Evolutionary conservation across 176 grass and related monocot species (phyloP), one percentile per base, ranked within the genome.

Genomic region (Zizania latifolia): DNA sequence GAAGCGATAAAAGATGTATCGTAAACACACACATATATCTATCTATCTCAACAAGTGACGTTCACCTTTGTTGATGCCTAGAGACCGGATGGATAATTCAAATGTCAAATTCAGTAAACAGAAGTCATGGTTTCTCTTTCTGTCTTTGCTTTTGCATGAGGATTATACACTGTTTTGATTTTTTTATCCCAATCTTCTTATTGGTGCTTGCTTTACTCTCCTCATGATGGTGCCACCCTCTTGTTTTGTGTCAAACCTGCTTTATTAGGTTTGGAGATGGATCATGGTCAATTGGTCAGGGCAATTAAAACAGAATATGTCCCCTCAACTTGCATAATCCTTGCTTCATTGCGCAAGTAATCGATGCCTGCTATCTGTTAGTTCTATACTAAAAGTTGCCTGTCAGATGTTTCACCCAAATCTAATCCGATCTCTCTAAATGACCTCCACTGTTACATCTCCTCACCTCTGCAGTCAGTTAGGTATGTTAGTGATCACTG

Each of bases 341-440:
- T 68, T 40, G 73, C 55, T 77, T 62, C 65, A 32, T 63, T 40
- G 71, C 57, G 74, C 74, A 78, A 78, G 82, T 70, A 71, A 84
- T 61, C 55, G 41, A 5, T 19, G 19, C 8, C 43, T 23, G 54
- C 54, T 65, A 84, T 61, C 33, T 78, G 73, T 63, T 69, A 83
- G 17, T 69, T 69, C 19, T 19, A 15, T 76, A 76, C 39, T 69
- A 32, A 30, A 65, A 71, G 54, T 40, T 56, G 53, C 23, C 23
- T 78, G 29, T 77, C 56, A 84, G 40, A 63, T 54, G 65, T 84
- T 84, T 78, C 65, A 51, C 65, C 82, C 57, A 63, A 62, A 84
- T 84, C 74, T 62, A 68, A 84, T 71, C 82, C 74, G 23, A 71
- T 84, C 74, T 78, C 12, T 15, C 26, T 53, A 56, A 61, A 50